Base-by-base conservation (phyloP, 2,329 filamentous ascomycete species). In the Fusarium humuli region DNA sequence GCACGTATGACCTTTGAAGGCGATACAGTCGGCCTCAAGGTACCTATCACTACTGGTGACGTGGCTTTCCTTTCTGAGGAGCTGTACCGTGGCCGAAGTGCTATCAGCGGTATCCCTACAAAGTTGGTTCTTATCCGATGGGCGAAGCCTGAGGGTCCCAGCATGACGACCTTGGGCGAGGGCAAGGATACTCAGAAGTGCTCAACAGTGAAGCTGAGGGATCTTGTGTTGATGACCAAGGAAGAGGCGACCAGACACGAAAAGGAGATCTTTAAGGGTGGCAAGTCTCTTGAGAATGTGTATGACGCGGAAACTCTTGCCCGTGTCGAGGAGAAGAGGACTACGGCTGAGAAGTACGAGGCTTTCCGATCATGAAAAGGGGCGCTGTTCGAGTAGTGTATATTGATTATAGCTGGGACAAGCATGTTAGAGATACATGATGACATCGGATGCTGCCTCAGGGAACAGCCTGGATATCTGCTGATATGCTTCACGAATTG, bases 151-250 rank as follows among this genome's bases (percentile, higher is more conserved):
- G 80, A 81, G 10, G 79, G 79, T 27, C 86, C 86, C 25, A 92
- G 88, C 69, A 83, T 87, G 60, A 81, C 86, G 48, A 81, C 79
- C 16, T 83, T 93, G 16, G 91, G 94, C 44, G 83, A 88, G 57
- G 86, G 85, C 32, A 87, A 88, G 42, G 86, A 90, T n/a, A 89
- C 90, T 23, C 94, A 98, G 79, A 97, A 92, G 76, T 89, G 86
- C 47, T 90, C 92, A n/a, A 87, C 85, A 5, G 73, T 98, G 7
- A 80, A 84, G 32, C 80, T 95, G 73, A 85, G 86, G 29, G 91
- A 97, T 47, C 77, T 98, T 65, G 94, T 97, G 0, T 92, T 92
- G 74, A 93, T 98, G 93, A 98, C 94, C 2, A 97, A 94, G 79
- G 94, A 98, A 66, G 94, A 98, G 80, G 93, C 92, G 5, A 82